Evolutionary conservation across 495 filamentous ascomycete genomes (phyloP), one percentile per base, ranked within the genome.

Genomic region (Aspergillus diversus): DNA sequence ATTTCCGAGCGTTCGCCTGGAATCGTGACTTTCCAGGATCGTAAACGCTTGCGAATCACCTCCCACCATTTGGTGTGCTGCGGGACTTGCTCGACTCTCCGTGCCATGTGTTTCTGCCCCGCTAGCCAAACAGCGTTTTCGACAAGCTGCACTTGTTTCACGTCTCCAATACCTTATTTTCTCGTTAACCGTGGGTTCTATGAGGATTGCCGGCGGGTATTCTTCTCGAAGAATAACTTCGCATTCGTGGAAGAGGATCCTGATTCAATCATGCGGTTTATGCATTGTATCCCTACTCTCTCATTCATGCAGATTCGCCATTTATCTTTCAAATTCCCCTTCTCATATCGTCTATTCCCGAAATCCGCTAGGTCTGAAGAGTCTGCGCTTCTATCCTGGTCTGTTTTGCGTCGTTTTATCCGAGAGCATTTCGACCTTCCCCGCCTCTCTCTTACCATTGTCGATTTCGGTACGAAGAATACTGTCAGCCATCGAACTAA

Each of bases 121-220:
- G 27, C 52, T 7, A 56, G 63, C 3, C 67, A 69, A 43, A 70
- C 61, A 1, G 64, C 66, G 1, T 74, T 65, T 33, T 72, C 69
- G 3, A 70, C 71, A 0, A 69, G 33, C 46, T 73, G 71, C 52
- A 55, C 57, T 27, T 71, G 69, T 34, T 69, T 74, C 54, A 51
- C 59, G n/a, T 67, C 66, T 5, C 72, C 72, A 2, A 12, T 70
- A n/a, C 67, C 68, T 2, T 70, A 73, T 21, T 75, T 75, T 55
- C 63, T 69, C 6, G 65, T 68, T 48, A 70, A 60, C 34, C 67
- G 66, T 9, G 59, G 55, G 1, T 70, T 75, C 55, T 69, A 75
- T 42, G 55, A 65, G 17, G 63, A 68, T 27, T 67, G 66, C 5
- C 63, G 68, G 16, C 55, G 54, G 5, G 54, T 71, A 11, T 73